Percentiles rank a stretch among this genome's conserved stretches.
Evolutionary conservation across 2,329 filamentous ascomycete genomes (phyloP).

Genomic region (Epichloe amarillans): DNA sequence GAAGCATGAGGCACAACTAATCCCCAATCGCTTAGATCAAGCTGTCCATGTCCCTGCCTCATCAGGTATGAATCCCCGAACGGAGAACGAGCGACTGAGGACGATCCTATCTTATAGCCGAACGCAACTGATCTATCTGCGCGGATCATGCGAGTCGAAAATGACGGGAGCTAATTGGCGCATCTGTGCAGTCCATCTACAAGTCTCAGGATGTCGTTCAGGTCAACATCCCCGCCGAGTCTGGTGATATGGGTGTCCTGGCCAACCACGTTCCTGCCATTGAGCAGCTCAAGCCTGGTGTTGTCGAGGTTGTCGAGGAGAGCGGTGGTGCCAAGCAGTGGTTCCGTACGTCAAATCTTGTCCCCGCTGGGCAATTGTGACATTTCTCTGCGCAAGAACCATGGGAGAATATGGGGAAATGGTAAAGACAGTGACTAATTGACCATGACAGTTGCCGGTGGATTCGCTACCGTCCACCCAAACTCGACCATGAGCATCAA

Average conservation of each 20-base stretch:
- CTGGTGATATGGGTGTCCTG: conserved; percentile 98
- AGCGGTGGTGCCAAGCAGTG: conserved; percentile 82
- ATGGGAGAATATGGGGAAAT: not conserved
- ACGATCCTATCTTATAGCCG: conserved; percentile 1
- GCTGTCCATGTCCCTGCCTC: conserved; percentile 92
- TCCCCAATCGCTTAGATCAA: conserved; percentile 52
- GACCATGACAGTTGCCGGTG: conserved; percentile 63
- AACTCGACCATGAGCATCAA: conserved; percentile 95
- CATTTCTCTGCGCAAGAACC: not conserved
- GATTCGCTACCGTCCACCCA: conserved; percentile 94
- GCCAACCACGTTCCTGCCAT: conserved; percentile 98
- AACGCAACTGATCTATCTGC: conserved; percentile 15
- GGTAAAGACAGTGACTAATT: conserved; percentile 4
- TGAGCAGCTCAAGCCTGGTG: conserved; percentile 94
- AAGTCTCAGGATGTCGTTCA: conserved; percentile 65
- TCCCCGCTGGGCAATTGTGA: not conserved
- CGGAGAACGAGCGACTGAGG: conserved; percentile 10
- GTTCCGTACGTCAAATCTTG: conserved; percentile 61
- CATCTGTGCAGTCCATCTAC: conserved; percentile 49
- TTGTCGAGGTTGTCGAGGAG: conserved; percentile 94
- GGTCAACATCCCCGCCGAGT: conserved; percentile 97
- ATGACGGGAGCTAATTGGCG: conserved; percentile 34
- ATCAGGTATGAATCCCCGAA: conserved; percentile 62
- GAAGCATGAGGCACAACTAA: conserved; percentile 11
- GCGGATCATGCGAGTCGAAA: conserved; percentile 9